phyloP scores from a whole-genome alignment of 139 green algal genomes.

The Volvox africanus region DNA sequence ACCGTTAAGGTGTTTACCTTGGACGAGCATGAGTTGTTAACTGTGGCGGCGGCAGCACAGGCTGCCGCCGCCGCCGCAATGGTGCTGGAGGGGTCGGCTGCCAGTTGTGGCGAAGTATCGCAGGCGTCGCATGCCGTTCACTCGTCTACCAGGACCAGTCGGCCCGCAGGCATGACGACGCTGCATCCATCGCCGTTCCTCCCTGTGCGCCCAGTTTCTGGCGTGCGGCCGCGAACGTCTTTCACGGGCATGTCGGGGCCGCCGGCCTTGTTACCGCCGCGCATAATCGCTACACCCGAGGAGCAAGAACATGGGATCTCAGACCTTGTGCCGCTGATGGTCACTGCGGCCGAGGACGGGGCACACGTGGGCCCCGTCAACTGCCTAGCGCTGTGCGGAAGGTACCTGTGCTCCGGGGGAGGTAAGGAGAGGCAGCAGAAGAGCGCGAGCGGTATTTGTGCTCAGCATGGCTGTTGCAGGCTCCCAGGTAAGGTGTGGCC shows the following conservation, averaged over 20 bases:
- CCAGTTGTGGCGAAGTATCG: neutral
- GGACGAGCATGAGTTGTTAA: conserved; percentile 25
- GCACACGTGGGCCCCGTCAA: conserved; percentile 72
- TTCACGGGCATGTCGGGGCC: conserved; percentile 14
- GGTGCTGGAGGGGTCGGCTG: neutral
- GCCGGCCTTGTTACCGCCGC: conserved; percentile 30
- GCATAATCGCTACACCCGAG: conserved; percentile 34
- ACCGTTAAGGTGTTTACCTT: conserved; percentile 60
- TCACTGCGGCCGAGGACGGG: conserved; percentile 39
- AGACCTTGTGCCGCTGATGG: conserved; percentile 41
- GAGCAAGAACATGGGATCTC: conserved; percentile 18
- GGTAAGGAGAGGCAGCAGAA: neutral
- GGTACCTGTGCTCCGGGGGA: conserved; percentile 67
- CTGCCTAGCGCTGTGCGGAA: conserved; percentile 71
- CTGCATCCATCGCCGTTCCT: conserved; percentile 12
- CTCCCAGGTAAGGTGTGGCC: no score
- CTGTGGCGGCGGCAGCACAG: neutral
- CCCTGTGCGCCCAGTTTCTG: neutral
- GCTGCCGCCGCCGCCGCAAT: neutral
- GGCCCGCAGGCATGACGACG: neutral
- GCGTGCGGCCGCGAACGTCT: neutral
- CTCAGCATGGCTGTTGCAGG: no score
- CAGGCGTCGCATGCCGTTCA: no score
- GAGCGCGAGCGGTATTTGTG: no score
- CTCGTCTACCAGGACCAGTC: neutral